phyloP scores from a whole-genome alignment of 2,329 filamentous ascomycete genomes.

The Aureobasidium melanogenum region DNA sequence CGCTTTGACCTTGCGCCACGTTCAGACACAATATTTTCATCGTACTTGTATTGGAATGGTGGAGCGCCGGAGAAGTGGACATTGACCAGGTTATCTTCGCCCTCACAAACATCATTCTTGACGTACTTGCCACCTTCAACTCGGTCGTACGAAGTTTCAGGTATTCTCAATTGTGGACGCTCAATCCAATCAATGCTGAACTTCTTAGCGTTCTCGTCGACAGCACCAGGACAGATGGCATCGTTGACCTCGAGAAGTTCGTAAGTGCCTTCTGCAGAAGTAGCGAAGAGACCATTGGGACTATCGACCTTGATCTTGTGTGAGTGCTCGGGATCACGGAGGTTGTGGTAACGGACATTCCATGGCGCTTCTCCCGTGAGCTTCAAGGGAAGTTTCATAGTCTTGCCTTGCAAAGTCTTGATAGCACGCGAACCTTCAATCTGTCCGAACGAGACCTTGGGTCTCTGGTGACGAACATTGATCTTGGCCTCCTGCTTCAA shows the following conservation, averaged over 20 bases:
- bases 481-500: slow-evolving; percentile 80
- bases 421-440: slow-evolving; percentile 71
- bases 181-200: slow-evolving; percentile 84
- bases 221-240: slow-evolving; percentile 67
- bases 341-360: slow-evolving; percentile 61
- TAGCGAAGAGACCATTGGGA: slow-evolving; percentile 24
- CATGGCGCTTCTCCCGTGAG: slow-evolving; percentile 81
- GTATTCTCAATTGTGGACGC: slow-evolving; percentile 57
- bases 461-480: slow-evolving; percentile 77
- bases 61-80: slow-evolving; percentile 63
- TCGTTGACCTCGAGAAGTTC: slow-evolving; percentile 72
- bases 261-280: slow-evolving; percentile 53
- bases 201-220: slow-evolving; percentile 62
- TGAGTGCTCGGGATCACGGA: slow-evolving; percentile 27
- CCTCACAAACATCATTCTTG: slow-evolving; percentile 84
- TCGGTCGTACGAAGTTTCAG: slow-evolving; percentile 53
- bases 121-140: slow-evolving; percentile 47
- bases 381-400: slow-evolving; percentile 68
- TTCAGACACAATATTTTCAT: slow-evolving; percentile 62
- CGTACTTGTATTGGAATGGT: slow-evolving; percentile 76
- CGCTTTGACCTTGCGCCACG: slow-evolving; percentile 57
- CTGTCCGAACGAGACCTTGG: slow-evolving; percentile 75
- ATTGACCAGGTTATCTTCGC: slow-evolving; percentile 84
- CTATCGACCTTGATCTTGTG: slow-evolving; percentile 10
- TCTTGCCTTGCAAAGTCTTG: slow-evolving; percentile 66